phyloP scores from a whole-genome alignment of 2,329 filamentous ascomycete genomes.

The Neospermospora avenae region DNA sequence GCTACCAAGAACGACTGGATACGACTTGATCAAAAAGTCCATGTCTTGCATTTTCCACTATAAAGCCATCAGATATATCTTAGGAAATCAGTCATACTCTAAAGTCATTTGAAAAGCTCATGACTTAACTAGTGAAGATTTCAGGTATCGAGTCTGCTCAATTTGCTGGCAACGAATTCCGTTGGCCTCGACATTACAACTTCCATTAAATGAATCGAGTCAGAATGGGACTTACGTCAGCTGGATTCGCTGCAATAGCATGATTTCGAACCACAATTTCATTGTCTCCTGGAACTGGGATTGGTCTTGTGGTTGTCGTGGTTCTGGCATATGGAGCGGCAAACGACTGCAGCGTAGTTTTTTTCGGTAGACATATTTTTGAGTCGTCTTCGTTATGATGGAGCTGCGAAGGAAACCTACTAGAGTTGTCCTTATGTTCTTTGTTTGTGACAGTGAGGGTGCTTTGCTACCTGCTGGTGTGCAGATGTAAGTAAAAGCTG shows the following conservation, averaged over 20 bases:
- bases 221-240: constrained; percentile 34
- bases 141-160: too few relatives aligned
- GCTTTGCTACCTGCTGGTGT: not conserved
- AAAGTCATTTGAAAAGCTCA: not conserved
- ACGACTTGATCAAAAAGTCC: constrained; percentile 17
- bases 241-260: constrained; percentile 39
- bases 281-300: constrained; percentile 31
- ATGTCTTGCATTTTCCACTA: constrained; percentile 34
- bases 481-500: not conserved
- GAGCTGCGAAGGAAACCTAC: too few relatives aligned
- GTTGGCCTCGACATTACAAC: too few relatives aligned
- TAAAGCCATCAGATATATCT: not conserved
- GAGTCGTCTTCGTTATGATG: not conserved
- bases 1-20: constrained; percentile 39
- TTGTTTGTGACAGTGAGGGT: not conserved
- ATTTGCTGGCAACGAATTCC: too few relatives aligned
- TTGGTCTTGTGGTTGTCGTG: constrained; percentile 36
- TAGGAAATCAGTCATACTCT: not conserved
- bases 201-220: not conserved
- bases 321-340: constrained; percentile 33
- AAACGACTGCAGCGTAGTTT: constrained; percentile 22
- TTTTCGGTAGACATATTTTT: constrained; percentile 2
- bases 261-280: constrained; percentile 36
- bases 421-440: not conserved
- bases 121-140: not conserved